phyloP scores from a whole-genome alignment of 768 basidiomycete species.

The Leccinum truebloodii region DNA sequence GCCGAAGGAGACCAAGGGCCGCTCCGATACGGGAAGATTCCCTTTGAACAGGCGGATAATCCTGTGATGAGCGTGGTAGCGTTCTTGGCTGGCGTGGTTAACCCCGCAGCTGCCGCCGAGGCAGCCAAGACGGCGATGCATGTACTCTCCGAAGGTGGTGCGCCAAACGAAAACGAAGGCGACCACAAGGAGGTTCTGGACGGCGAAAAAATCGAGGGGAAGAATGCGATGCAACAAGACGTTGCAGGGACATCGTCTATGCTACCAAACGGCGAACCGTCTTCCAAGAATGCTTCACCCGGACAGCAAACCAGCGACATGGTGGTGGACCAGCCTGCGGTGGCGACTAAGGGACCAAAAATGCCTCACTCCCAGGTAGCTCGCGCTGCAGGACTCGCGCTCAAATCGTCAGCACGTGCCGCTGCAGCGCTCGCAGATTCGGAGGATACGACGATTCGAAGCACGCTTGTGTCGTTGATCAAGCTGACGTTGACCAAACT shows the following conservation, averaged over 20 bases:
- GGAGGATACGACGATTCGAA: slow-evolving; percentile 80
- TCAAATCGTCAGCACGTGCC: slow-evolving; percentile 86
- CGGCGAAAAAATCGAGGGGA: slow-evolving; percentile 44
- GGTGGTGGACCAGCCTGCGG: slow-evolving; percentile 45
- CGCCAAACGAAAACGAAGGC: slow-evolving; percentile 38
- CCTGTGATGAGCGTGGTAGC: slow-evolving; percentile 99
- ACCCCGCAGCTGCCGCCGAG: slow-evolving; percentile 87
- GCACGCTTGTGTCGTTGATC: slow-evolving; percentile 80
- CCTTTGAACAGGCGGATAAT: slow-evolving; percentile 94
- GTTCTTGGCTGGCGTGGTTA: slow-evolving; percentile 91
- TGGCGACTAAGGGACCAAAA: slow-evolving; percentile 34
- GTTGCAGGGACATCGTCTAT: slow-evolving; percentile 13
- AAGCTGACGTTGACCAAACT: slow-evolving; percentile 84
- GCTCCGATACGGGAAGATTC: slow-evolving; percentile 73
- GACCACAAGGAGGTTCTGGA: slow-evolving; percentile 36
- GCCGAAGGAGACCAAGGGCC: slow-evolving; percentile 76
- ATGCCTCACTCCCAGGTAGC: slow-evolving; percentile 74
- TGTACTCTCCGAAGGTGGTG: slow-evolving; percentile 67
- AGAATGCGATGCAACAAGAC: slow-evolving; percentile 38
- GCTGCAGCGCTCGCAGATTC: slow-evolving; percentile 78
- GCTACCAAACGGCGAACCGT: slow-evolving; percentile 13
- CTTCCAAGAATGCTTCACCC: slow-evolving; percentile 12
- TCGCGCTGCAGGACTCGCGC: slow-evolving; percentile 83
- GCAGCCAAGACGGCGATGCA: slow-evolving; percentile 91
- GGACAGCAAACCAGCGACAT: slow-evolving; percentile 39